phyloP scores from a whole-genome alignment of 176 grass and related monocot genomes.

The Bonia amplexicaulis region DNA sequence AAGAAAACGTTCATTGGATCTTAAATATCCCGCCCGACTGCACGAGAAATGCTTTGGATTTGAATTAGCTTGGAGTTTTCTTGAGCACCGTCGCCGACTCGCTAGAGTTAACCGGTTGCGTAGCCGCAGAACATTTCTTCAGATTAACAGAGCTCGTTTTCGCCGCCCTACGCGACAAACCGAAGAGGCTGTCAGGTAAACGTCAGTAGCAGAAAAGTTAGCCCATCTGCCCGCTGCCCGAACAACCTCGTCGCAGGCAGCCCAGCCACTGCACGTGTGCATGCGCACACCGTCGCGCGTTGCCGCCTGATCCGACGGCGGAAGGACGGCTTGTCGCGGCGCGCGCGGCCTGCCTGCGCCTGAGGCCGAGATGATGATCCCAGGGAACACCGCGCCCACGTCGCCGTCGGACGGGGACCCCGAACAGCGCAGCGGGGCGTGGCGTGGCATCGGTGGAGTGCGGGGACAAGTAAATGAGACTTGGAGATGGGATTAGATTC shows the following conservation, averaged over 20 bases:
- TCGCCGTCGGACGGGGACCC: neutral
- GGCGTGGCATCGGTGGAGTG: neutral
- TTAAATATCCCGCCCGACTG: too few species aligned
- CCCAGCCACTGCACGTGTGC: neutral
- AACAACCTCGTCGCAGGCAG: neutral
- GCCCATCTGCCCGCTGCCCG: too few species aligned
- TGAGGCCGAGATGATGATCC: neutral
- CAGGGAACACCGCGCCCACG: neutral
- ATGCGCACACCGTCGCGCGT: too few species aligned
- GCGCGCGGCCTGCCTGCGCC: neutral
- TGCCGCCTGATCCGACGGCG: neutral
- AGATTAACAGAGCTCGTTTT: neutral
- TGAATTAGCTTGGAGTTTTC: neutral
- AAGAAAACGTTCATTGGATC: too few species aligned
- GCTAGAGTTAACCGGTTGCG: neutral
- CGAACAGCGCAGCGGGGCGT: neutral
- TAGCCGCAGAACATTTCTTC: neutral
- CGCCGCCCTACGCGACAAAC: neutral
- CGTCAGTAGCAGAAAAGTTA: neutral
- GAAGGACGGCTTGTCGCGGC: neutral
- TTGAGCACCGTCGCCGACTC: neutral
- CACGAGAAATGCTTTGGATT: too few species aligned
- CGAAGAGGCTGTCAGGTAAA: neutral
- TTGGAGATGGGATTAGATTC: neutral
- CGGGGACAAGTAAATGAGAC: neutral